Base-by-base conservation (phyloP, 345 rosid genomes). In the Acer yangbiense region DNA sequence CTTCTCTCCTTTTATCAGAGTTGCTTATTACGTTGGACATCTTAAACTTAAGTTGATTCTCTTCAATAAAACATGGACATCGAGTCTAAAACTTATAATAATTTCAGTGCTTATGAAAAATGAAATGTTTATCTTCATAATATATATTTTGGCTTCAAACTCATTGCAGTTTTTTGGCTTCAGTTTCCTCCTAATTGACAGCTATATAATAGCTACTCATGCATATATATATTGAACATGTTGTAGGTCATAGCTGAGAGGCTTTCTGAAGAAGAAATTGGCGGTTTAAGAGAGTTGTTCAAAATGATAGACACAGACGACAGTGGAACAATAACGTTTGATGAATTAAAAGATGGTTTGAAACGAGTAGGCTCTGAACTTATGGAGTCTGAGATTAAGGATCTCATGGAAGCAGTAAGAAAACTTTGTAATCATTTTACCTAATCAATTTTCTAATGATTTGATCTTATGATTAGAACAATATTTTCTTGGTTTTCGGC, bases 311-410 rank as follows among this genome's bases (percentile, higher is more conserved):
- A 92, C 81, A 84, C 92, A 9, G 97, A 92, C 82, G 82, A 81
- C 80, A 92, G 91, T 55, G 94, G 97, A 62, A 85, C 92, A 52
- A 92, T 92, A 74, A 92, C 94, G 2, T 89, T 88, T 80, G 94
- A 92, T 73, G 94, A 92, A 87, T 68, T 92, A 58, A 90, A 88
- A 80, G 92, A 86, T 20, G 86, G 87, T 75, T 65, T 89, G 76
- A 89, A 52, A 57, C 84, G 87, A 77, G 92, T 92, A 29, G 94
- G 97, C 17, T 87, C 93, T 65, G 91, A 92, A 76, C 94, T 92
- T 63, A 90, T 89, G 93, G 97, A 92, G 81, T 89, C 97, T 6
- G 97, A 92, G 81, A 92, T 92, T 82, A 87, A 83, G 79, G 94
- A 89, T 84, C 87, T 92, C 80, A 82, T 92, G 89, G 80, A 82